Conservation (phyloP, 164 flowering plant species). For the Litsea cubeba region DNA sequence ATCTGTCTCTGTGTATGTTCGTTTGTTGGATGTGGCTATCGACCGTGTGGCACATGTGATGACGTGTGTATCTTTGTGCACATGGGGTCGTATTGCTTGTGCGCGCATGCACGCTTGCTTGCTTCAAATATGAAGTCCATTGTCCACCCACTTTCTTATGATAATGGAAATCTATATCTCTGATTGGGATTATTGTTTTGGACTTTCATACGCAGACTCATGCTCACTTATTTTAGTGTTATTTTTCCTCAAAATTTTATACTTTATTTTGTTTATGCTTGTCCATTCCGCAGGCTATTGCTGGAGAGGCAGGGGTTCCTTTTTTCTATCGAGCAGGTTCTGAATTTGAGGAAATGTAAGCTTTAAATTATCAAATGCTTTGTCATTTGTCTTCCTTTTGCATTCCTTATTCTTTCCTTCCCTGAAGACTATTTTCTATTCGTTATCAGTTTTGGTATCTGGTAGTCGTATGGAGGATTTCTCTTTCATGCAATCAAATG, state of each 20-base stretch:
- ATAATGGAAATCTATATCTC: neutral
- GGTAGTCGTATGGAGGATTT: neutral
- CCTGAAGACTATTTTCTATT: neutral
- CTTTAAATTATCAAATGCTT: neutral
- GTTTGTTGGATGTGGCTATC: too few species aligned
- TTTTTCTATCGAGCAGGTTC: constrained; percentile 99
- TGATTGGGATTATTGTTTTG: neutral
- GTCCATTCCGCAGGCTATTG: constrained; percentile 70
- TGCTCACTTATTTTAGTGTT: neutral
- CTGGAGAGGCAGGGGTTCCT: constrained; percentile 99
- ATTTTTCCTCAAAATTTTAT: neutral
- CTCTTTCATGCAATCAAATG: neutral
- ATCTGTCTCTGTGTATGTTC: too few species aligned
- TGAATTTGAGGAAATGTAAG: constrained; percentile 99
- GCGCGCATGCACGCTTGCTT: too few species aligned
- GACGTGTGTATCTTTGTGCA: too few species aligned
- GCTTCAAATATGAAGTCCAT: too few species aligned
- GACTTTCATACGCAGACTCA: neutral
- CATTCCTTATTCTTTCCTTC: neutral
- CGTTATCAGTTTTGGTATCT: neutral
- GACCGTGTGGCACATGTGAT: too few species aligned
- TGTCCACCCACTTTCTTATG: neutral
- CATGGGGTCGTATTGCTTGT: too few species aligned
- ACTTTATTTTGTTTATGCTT: neutral
- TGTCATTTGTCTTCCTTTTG: neutral